Evolutionary conservation across 2,329 filamentous ascomycete species (phyloP).

Genomic region (Neurospora crassa): DNA sequence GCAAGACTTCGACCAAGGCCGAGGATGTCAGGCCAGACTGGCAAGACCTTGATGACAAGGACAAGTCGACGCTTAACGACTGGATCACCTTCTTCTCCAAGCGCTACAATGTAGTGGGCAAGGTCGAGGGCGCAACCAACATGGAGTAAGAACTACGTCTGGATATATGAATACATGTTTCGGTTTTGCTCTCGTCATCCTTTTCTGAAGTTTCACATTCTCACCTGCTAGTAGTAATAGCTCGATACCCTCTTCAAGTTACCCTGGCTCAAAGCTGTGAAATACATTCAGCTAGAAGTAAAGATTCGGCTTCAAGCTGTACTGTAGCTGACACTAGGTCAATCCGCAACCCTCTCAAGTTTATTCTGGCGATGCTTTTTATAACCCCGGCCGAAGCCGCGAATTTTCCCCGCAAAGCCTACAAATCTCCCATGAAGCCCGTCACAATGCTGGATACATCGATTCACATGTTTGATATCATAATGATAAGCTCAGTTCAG

Average conservation of each 20-base stretch:
- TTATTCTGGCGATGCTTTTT: too few relatives aligned
- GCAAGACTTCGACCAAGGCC: slow-evolving; percentile 72
- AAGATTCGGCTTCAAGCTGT: neutral
- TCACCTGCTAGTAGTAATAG: neutral
- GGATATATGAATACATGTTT: neutral
- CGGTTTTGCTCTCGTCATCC: neutral
- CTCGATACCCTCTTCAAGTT: neutral
- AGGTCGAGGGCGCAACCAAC: slow-evolving; percentile 52
- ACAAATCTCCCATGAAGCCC: neutral
- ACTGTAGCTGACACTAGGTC: neutral
- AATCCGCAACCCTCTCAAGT: neutral
- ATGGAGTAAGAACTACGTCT: slow-evolving; percentile 26
- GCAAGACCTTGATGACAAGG: slow-evolving; percentile 72
- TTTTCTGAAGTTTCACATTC: neutral
- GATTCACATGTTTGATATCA: neutral
- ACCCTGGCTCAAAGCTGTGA: neutral
- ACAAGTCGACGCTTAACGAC: slow-evolving; percentile 76
- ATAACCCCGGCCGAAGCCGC: neutral
- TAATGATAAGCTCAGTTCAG: neutral
- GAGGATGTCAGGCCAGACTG: slow-evolving; percentile 80
- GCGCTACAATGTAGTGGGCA: slow-evolving; percentile 82
- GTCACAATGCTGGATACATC: neutral
- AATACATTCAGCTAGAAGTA: neutral
- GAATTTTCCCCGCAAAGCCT: too few relatives aligned
- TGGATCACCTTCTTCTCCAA: slow-evolving; percentile 97